Percentiles rank a stretch among this genome's conserved stretches.
These are phyloP conservation scores for Tremella fuciformis DNA, from an alignment of 768 basidiomycete species.

Conservation along the genomic window DNA sequence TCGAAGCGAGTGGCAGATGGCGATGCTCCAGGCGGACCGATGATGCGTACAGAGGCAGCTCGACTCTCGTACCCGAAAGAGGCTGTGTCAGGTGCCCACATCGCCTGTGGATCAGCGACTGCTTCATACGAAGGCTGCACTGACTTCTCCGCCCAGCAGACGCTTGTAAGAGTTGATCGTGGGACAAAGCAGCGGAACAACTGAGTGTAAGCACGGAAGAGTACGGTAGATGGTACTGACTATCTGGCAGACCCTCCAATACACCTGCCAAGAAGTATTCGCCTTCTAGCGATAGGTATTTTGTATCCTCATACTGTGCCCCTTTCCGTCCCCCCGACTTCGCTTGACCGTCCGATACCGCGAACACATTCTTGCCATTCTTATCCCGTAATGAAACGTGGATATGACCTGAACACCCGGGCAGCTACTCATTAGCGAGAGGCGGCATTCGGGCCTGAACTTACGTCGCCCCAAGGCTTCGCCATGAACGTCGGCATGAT, in stretches of 20 bases:
- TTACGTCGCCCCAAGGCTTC: conserved; percentile 88
- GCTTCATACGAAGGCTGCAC: background rate
- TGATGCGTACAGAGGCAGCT: conserved; percentile 83
- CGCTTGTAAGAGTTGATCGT: conserved; percentile 98
- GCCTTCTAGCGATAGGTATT: conserved; percentile 72
- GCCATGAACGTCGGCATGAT: conserved; percentile 97
- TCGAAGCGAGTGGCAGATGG: conserved; percentile 82
- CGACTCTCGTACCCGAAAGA: conserved; percentile 97
- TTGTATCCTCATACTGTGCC: conserved; percentile 77
- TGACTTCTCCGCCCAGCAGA: conserved; percentile 78
- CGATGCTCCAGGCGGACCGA: conserved; percentile 84
- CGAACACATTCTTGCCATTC: conserved; percentile 73
- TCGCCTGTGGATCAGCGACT: conserved; percentile 54
- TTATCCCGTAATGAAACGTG: conserved; percentile 79
- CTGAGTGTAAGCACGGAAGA: conserved; percentile 43
- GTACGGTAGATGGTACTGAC: conserved; percentile 54
- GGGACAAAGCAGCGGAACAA: conserved; percentile 79
- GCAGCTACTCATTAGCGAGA: conserved; percentile 60
- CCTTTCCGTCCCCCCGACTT: conserved; percentile 62
- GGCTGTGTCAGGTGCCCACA: conserved; percentile 89
- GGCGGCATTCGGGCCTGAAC: conserved; percentile 37
- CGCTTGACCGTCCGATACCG: conserved; percentile 63
- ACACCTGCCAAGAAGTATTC: conserved; percentile 96
- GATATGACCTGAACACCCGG: conserved; percentile 93
- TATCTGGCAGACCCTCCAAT: conserved; percentile 81